Conservation (phyloP, 108 stramenopile species). For the Chaetoceros tenuissimus region DNA sequence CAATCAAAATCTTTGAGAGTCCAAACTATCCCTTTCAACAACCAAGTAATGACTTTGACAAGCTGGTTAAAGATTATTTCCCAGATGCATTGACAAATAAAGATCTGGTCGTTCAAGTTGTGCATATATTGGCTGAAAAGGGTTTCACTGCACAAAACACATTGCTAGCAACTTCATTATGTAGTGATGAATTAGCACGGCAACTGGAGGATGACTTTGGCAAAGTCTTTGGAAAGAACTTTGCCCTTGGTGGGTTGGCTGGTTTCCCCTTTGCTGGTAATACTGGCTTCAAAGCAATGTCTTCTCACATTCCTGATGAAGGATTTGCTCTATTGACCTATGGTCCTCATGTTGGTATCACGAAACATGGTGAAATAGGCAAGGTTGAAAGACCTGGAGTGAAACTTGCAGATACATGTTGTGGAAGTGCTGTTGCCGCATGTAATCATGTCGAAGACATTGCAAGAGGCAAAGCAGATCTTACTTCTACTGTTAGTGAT, state of each 20-base stretch:
- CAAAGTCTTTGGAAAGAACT: constrained; percentile 30
- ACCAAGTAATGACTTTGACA: constrained; percentile 1
- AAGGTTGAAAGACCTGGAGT: constrained; percentile 30
- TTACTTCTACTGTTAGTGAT: no score
- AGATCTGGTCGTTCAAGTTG: constrained; percentile 6
- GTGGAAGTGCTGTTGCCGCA: constrained; percentile 18
- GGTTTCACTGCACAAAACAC: constrained; percentile 11
- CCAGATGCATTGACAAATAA: constrained; percentile 8
- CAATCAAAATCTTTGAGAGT: no score
- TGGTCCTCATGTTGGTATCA: constrained; percentile 40
- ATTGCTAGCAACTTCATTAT: constrained; percentile 17
- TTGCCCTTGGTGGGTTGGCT: constrained; percentile 30
- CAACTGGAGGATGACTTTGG: constrained; percentile 31
- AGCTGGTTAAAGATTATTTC: constrained; percentile 6
- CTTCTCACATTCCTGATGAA: constrained; percentile 28
- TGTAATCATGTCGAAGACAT: no score
- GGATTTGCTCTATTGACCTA: constrained; percentile 22
- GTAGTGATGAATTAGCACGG: constrained; percentile 37
- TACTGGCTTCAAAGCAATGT: constrained; percentile 27
- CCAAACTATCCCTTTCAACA: no score
- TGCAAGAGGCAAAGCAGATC: no score
- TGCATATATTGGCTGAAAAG: constrained; percentile 2
- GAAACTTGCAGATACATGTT: constrained; percentile 18
- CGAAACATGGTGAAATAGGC: constrained; percentile 17
- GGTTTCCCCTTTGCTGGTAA: constrained; percentile 33